Percentiles rank a stretch among this genome's conserved stretches.
These are phyloP conservation scores for Mycena citricolor DNA, from an alignment of 1,284 basidiomycete species.

Conservation along the genomic window DNA sequence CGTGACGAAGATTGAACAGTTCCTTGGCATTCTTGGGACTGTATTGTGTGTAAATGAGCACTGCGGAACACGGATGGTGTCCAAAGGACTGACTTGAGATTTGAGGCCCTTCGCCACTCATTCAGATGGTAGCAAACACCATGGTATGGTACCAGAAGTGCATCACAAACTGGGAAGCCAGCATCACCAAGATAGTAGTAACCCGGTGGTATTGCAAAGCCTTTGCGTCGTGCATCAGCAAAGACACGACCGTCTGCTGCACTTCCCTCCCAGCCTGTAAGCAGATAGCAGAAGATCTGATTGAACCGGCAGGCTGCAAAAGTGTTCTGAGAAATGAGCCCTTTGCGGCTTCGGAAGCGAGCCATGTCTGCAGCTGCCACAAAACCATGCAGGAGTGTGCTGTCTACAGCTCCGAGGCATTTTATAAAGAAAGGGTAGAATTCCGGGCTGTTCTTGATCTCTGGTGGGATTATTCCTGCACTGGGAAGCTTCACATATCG, in stretches of 20 bases:
- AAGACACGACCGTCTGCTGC: constrained; percentile 34
- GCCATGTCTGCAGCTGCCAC: not conserved
- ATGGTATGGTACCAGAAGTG: constrained; percentile 33
- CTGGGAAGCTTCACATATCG: constrained; percentile 4
- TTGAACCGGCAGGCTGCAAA: constrained; percentile 31
- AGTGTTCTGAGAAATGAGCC: constrained; percentile 34
- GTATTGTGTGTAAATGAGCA: constrained; percentile 1
- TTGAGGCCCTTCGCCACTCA: constrained; percentile 35
- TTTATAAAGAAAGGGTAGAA: constrained; percentile 3
- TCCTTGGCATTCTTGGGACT: constrained; percentile 37
- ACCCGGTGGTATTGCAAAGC: constrained; percentile 30
- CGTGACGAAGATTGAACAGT: constrained; percentile 42
- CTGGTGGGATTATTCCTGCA: not conserved
- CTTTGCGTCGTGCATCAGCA: constrained; percentile 26
- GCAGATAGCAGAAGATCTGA: constrained; percentile 33
- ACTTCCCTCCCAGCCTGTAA: constrained; percentile 38
- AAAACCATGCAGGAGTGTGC: constrained; percentile 15
- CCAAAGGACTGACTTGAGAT: constrained; percentile 19
- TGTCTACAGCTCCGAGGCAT: constrained; percentile 10
- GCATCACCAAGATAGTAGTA: constrained; percentile 40
- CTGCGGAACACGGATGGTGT: constrained; percentile 6
- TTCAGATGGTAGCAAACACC: constrained; percentile 33
- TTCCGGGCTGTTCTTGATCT: not conserved
- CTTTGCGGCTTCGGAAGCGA: constrained; percentile 33
- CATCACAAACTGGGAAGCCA: constrained; percentile 33